Conservation (phyloP, 257 asterid genomes). For the Solanum clarkiae region DNA sequence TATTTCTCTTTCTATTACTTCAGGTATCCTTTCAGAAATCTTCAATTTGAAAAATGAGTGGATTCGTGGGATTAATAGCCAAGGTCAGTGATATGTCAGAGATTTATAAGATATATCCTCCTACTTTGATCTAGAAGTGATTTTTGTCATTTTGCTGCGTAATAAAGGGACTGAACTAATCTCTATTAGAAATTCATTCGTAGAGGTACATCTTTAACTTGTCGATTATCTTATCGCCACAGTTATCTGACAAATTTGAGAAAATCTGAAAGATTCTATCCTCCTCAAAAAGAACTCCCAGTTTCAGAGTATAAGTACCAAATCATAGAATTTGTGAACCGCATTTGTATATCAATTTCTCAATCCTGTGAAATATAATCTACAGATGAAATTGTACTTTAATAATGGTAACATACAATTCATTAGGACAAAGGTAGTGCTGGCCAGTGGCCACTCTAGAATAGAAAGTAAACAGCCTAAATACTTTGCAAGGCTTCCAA, state of each 20-base stretch:
- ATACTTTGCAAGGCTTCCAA: not conserved
- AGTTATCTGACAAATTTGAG: not conserved
- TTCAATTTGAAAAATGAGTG: slow-evolving; percentile 26
- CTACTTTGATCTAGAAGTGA: not conserved
- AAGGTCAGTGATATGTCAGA: slow-evolving; percentile 38
- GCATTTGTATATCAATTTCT: not conserved
- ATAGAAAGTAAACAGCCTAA: not conserved
- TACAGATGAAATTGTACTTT: not conserved
- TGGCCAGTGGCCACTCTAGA: not conserved
- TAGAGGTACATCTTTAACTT: not conserved
- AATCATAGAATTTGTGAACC: not conserved
- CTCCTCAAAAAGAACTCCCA: not conserved
- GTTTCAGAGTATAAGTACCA: not conserved
- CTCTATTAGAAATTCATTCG: not conserved
- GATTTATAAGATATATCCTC: not conserved
- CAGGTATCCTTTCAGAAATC: no score
- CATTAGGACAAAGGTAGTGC: not conserved
- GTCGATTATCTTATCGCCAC: not conserved
- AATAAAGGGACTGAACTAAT: not conserved
- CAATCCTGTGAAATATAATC: not conserved
- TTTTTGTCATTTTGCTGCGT: not conserved
- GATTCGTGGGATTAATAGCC: slow-evolving; percentile 35
- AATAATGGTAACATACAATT: not conserved
- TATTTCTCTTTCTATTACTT: no score
- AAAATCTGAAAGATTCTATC: not conserved